Percentiles rank a stretch among this genome's conserved stretches.
Evolutionary conservation across 495 filamentous ascomycete species (phyloP).

Genomic region (Letharia columbiana): DNA sequence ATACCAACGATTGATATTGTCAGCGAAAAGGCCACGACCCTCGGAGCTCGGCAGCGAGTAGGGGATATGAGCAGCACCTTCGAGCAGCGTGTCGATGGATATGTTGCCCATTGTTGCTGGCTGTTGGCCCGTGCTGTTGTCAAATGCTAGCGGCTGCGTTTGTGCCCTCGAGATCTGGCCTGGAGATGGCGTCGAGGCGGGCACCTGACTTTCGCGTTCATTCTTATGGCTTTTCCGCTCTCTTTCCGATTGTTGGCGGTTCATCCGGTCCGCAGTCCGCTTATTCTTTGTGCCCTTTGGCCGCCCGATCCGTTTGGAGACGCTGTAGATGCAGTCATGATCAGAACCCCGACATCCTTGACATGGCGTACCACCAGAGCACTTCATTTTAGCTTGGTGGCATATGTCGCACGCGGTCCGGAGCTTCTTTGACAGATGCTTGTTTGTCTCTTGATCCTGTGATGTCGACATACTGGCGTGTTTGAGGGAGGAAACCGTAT

Average conservation of each 20-base stretch:
- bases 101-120: neutral
- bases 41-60: slow-evolving; percentile 7
- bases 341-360: slow-evolving; percentile 22
- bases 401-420: slow-evolving; percentile 29
- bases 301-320: slow-evolving; percentile 26
- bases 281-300: slow-evolving; percentile 30
- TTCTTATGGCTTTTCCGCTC: slow-evolving; percentile 13
- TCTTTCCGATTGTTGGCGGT: slow-evolving; percentile 10
- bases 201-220: neutral
- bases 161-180: neutral
- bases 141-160: slow-evolving; percentile 2
- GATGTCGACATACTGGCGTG: slow-evolving; percentile 8
- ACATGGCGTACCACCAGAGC: slow-evolving; percentile 25
- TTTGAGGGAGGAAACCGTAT: neutral
- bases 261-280: slow-evolving; percentile 21
- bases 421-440: slow-evolving; percentile 19
- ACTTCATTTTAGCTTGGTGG: slow-evolving; percentile 27
- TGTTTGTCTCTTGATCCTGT: slow-evolving; percentile 14
- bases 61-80: slow-evolving; percentile 3
- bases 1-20: slow-evolving; percentile 11
- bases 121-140: neutral
- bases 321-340: slow-evolving; percentile 24
- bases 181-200: neutral
- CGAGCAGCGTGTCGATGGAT: slow-evolving; percentile 17
- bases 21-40: neutral